Base-by-base conservation (phyloP, 768 basidiomycete species). In the Boletus rufocinnamomeus region DNA sequence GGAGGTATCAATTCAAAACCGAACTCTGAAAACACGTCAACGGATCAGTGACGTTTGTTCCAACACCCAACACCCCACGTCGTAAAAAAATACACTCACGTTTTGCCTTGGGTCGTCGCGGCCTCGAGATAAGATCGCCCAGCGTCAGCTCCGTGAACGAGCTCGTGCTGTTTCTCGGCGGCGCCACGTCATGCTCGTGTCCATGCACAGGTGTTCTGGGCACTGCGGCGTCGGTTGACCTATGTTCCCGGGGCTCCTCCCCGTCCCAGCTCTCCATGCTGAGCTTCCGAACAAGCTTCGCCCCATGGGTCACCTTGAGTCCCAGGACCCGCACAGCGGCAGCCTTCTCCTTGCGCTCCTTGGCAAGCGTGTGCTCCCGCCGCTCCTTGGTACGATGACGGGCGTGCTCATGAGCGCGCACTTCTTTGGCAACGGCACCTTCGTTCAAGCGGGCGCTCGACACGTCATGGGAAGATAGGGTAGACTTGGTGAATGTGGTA, bases 311-410 rank as follows among this genome's bases (percentile, higher is more conserved):
- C 17, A 52, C 54, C 57, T 67, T 72, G 62, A 69, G 44, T 14
- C 67, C 69, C 6, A 63, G 25, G 28, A 58, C 58, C 7, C 58
- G 60, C 50, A 46, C 52, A 3, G 44, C 52, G 4, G 67, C 58
- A 8, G 59, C 67, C 59, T 63, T 67, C 59, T 73, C 67, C 62
- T 74, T 72, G 59, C 71, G 71, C 56, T 71, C 63, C 71, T 61
- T 71, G 10, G 64, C 59, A 6, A 71, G 69, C 14, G 65, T 62
- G 10, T 74, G 67, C 59, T 69, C 73, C 50, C 54, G 73, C 28
- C 71, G 70, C 56, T 72, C 70, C 59, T 72, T 73, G 54, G 56
- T 63, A 25, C 65, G 72, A 34, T 72, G 72, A 56, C 74, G 72
- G 9, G 72, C 72, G 32, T 70, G 74, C 62, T 73, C 72, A 14